Evolutionary conservation across 257 asterid species (phyloP).

Genomic region (Capsicum chinense): DNA sequence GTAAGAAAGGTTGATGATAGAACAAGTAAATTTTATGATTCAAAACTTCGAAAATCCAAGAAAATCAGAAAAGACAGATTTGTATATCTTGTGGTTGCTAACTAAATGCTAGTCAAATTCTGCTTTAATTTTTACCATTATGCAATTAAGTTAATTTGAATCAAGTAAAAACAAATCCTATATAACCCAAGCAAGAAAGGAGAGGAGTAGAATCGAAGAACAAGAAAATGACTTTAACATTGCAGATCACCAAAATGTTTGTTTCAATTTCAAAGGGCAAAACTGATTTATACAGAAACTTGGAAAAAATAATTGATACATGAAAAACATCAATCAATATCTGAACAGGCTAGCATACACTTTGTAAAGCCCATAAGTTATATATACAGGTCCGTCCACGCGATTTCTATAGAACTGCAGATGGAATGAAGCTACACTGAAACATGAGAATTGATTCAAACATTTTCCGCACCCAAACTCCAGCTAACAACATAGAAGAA

Average conservation of each 20-base stretch:
- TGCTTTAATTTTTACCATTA: no score
- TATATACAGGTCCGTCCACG: conserved; percentile 28
- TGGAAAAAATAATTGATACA: not conserved
- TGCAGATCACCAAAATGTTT: not conserved
- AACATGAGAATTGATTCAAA: conserved; percentile 35
- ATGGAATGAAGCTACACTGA: conserved; percentile 31
- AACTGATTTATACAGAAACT: conserved; percentile 10
- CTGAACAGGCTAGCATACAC: not conserved
- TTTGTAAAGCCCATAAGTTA: not conserved
- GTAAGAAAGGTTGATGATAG: not conserved
- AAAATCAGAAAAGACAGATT: no score
- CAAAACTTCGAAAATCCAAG: not conserved
- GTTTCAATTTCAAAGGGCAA: not conserved
- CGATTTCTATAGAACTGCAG: conserved; percentile 13
- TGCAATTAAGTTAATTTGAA: no score
- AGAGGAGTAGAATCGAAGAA: not conserved
- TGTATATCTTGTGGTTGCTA: no score
- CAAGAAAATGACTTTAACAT: not conserved
- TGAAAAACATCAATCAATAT: conserved; percentile 8
- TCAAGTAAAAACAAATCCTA: not conserved
- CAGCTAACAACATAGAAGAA: conserved; percentile 29
- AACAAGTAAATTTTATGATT: not conserved
- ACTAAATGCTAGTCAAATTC: no score
- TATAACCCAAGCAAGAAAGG: not conserved
- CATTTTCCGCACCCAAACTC: conserved; percentile 36